These are phyloP conservation scores for Rhizophlyctis rosea DNA, from an alignment of 192 early-diverging fungal genomes.

Conservation along the genomic window DNA sequence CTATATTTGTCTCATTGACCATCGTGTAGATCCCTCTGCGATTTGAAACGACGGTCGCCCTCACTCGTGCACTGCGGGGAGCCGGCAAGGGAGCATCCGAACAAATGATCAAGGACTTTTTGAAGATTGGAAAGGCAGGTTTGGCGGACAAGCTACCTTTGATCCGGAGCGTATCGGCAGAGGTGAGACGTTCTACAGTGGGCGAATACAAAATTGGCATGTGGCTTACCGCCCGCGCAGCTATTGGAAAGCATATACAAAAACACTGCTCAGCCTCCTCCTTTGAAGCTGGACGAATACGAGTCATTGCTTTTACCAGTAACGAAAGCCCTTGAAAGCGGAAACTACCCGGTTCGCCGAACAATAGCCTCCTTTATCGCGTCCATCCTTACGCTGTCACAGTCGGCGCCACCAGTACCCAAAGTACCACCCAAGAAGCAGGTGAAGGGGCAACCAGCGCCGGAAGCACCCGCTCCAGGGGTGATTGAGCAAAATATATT, in stretches of 20 bases:
- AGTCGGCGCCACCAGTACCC: slow-evolving; percentile 34
- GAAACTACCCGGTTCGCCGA: slow-evolving; percentile 46
- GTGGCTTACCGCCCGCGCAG: slow-evolving; percentile 27
- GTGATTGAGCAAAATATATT: slow-evolving; percentile 36
- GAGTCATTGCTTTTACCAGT: slow-evolving; percentile 44
- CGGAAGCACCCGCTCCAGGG: slow-evolving; percentile 26
- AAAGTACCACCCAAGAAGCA: slow-evolving; percentile 30
- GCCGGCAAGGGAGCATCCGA: slow-evolving; percentile 73
- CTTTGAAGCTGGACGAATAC: slow-evolving; percentile 51
- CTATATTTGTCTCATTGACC: neutral
- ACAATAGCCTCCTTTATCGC: slow-evolving; percentile 50
- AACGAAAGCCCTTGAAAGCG: slow-evolving; percentile 52
- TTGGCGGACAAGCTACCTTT: slow-evolving; percentile 70
- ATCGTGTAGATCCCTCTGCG: slow-evolving; percentile 45
- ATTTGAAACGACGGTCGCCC: slow-evolving; percentile 64
- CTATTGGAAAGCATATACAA: slow-evolving; percentile 50
- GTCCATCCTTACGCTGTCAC: slow-evolving; percentile 52
- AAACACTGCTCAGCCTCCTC: slow-evolving; percentile 38
- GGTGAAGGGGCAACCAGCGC: slow-evolving; percentile 30
- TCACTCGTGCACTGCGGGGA: slow-evolving; percentile 65
- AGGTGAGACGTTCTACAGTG: slow-evolving; percentile 61
- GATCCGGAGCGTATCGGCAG: slow-evolving; percentile 58
- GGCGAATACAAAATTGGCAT: neutral
- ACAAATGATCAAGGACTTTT: slow-evolving; percentile 64
- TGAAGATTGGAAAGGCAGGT: slow-evolving; percentile 61